Percentiles rank a stretch among this genome's conserved stretches.
These are phyloP conservation scores for Calophaca sinica DNA, from an alignment of 306 rosid genomes.

Conservation along the genomic window DNA sequence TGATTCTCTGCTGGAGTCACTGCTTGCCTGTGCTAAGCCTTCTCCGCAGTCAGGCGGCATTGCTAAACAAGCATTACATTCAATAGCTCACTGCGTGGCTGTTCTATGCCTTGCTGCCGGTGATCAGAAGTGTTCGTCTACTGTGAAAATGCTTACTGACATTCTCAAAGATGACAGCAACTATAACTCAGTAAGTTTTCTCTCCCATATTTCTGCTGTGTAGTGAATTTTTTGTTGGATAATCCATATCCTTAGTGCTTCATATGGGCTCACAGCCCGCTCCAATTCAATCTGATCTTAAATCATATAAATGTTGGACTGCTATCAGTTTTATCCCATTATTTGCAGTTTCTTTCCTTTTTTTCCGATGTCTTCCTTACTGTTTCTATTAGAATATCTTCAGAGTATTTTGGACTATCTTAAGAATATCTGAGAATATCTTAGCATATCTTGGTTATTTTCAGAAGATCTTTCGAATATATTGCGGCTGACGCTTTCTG, in stretches of 20 bases:
- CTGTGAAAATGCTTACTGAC: conserved; percentile 92
- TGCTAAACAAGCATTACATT: conserved; percentile 96
- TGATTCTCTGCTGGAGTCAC: conserved; percentile 88
- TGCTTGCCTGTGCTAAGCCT: conserved; percentile 91
- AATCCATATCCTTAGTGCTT: conserved; percentile 16
- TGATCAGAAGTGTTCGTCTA: conserved; percentile 83
- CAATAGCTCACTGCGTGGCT: conserved; percentile 96
- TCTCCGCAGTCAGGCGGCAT: conserved; percentile 96
- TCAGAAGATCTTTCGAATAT: conserved; percentile 17
- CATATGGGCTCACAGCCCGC: background rate
- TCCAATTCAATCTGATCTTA: conserved; percentile 30
- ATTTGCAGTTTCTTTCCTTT: conserved; percentile 20
- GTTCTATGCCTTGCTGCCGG: conserved; percentile 99
- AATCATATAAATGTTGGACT: conserved; percentile 31
- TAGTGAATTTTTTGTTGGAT: conserved; percentile 29
- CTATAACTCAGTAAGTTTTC: conserved; percentile 74
- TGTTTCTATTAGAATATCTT: conserved; percentile 17
- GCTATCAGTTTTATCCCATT: conserved; percentile 6
- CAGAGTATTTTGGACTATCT: conserved; percentile 7
- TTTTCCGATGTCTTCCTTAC: conserved; percentile 26
- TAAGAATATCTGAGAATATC: background rate
- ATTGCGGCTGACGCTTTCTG: background rate
- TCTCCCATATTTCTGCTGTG: background rate
- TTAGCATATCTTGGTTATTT: conserved; percentile 5
- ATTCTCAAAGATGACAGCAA: conserved; percentile 83